Conservation (phyloP, 2,329 filamentous ascomycete genomes). For the Didymella glomerata region DNA sequence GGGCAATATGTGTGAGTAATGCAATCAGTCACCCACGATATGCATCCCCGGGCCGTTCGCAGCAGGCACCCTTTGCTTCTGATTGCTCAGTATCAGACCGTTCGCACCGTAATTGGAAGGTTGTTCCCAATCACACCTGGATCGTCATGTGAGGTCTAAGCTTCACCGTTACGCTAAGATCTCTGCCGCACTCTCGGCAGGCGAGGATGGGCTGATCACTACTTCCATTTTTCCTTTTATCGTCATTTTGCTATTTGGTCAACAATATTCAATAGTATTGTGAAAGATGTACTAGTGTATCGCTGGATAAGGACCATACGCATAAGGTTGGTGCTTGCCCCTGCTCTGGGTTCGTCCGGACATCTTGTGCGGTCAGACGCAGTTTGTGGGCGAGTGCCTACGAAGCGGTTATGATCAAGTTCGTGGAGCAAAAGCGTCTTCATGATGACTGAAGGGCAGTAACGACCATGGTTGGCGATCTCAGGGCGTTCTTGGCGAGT, state of each 20-base stretch:
- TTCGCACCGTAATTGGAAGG: neutral
- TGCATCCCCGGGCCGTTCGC: neutral
- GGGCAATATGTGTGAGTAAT: neutral
- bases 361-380: no score
- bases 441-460: neutral
- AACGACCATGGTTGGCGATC: neutral
- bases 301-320: no score
- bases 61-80: neutral
- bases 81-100: neutral
- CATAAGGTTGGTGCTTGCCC: neutral
- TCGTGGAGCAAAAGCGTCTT: neutral
- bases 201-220: neutral
- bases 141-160: neutral
- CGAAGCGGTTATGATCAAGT: no score
- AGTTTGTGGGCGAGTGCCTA: no score
- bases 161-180: neutral
- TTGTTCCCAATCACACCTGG: neutral
- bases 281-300: neutral
- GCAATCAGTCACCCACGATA: neutral
- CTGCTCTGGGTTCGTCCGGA: neutral
- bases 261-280: neutral
- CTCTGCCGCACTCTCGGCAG: neutral
- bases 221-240: neutral
- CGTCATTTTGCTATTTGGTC: neutral
- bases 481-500: neutral